Base-by-base conservation (phyloP, 2,329 filamentous ascomycete species). In the Fusarium sp. region DNA sequence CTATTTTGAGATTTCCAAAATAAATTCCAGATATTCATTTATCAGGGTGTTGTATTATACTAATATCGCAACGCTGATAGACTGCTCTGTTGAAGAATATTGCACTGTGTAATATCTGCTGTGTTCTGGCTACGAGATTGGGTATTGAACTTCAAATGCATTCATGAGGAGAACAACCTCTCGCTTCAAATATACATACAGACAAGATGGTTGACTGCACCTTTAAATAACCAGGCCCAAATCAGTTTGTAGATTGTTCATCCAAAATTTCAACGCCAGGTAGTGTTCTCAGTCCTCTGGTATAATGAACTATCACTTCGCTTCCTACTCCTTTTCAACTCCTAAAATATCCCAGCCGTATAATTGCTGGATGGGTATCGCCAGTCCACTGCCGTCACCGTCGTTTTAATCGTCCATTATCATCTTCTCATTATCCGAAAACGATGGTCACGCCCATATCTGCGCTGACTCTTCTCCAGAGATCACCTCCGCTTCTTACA, bases 361-460 rank as follows among this genome's bases (percentile, higher is more conserved):
- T 62, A 41, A 42, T 59, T 47, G 66, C 67, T 70, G 57, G 50
- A 70, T 42, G 69, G 72, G 72, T 74, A 74, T 74, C 72, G 58
- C 52, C 64, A 62, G 49, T 65, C 44, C 61, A 52, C 50, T 51
- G 56, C 52, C 52, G 36, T 58, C 44, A 38, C 31, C 40, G 65
- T 62, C 49, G 33, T 65, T 52, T 61, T 31, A 49, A 33, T 51
- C 54, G 42, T 70, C 33, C 44, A 5, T 36, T 34, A 31, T 53
- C 45, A 23, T 34, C 26, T 41, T 45, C 40, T 46, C 38, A 36
- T 10, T 61, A 74, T 40, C 87, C 87, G 80, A 89, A 88, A 31
- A 89, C 85, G 72, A 89, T 84, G 49, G 81, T 86, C 20, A 88
- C 81, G 3, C 86, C 86, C 82, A 85, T 86, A 63, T 88, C 86